Evolutionary conservation across 2,329 filamentous ascomycete species (phyloP).

Genomic region (Claviceps spartinae): DNA sequence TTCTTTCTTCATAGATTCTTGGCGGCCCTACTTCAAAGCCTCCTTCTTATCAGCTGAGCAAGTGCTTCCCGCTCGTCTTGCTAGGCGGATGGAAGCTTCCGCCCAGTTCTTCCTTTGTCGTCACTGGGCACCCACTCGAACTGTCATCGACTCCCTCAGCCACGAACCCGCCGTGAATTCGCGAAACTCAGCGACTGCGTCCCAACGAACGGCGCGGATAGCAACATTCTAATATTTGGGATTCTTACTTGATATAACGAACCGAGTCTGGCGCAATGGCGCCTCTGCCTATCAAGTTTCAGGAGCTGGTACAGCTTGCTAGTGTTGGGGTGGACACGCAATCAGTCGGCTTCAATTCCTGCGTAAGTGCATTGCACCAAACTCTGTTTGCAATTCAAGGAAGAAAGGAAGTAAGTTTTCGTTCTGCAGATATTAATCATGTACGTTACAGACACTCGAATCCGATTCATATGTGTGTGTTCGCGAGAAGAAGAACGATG

Average conservation of each 20-base stretch:
- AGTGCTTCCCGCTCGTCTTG: slow-evolving; percentile 13
- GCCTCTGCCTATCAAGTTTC: slow-evolving; percentile 82
- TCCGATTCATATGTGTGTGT: slow-evolving; percentile 95
- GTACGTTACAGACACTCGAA: slow-evolving; percentile 65
- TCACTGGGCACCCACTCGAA: slow-evolving; percentile 10
- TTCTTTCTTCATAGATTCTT: slow-evolving; percentile 11
- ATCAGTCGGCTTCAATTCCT: slow-evolving; percentile 65
- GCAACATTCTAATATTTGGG: slow-evolving; percentile 6
- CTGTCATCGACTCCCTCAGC: slow-evolving; percentile 6
- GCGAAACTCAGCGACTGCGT: slow-evolving; percentile 12
- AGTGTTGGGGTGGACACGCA: slow-evolving; percentile 32
- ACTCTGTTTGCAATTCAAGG: neutral
- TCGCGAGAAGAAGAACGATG: slow-evolving; percentile 80
- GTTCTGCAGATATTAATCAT: neutral
- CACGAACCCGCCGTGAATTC: slow-evolving; percentile 9
- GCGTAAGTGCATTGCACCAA: slow-evolving; percentile 34
- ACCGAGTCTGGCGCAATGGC: slow-evolving; percentile 34
- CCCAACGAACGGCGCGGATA: neutral
- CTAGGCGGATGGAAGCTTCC: slow-evolving; percentile 26
- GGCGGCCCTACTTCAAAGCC: slow-evolving; percentile 7
- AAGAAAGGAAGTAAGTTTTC: neutral
- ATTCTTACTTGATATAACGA: slow-evolving; percentile 12
- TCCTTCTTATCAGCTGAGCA: slow-evolving; percentile 3
- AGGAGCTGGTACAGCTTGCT: slow-evolving; percentile 65
- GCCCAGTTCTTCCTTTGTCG: slow-evolving; percentile 13